phyloP scores from a whole-genome alignment of 1,284 basidiomycete genomes.

The Athelia psychrophila region DNA sequence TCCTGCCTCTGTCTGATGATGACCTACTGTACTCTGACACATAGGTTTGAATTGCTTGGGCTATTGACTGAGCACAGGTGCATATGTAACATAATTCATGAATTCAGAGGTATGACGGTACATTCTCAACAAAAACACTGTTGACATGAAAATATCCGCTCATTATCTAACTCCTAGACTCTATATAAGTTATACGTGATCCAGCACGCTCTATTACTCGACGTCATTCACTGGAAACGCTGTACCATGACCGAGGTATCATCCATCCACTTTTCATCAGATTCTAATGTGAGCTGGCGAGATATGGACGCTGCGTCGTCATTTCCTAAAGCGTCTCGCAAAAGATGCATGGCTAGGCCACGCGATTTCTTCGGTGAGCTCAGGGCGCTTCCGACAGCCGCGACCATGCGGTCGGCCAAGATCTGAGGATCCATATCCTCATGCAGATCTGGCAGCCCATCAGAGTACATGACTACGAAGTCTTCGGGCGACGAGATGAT shows the following conservation, averaged over 20 bases:
- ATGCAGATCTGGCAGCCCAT: slow-evolving; percentile 56
- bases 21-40: no score
- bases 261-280: slow-evolving; percentile 20
- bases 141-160: no score
- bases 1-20: no score
- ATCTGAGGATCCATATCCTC: slow-evolving; percentile 31
- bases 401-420: slow-evolving; percentile 40
- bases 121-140: no score
- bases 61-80: no score
- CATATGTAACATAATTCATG: no score
- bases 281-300: slow-evolving; percentile 14
- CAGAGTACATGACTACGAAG: slow-evolving; percentile 51
- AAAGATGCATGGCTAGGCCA: slow-evolving; percentile 21
- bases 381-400: slow-evolving; percentile 27
- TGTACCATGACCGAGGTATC: slow-evolving; percentile 24
- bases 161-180: no score
- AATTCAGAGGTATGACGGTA: no score
- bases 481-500: slow-evolving; percentile 21
- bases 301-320: slow-evolving; percentile 14
- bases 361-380: slow-evolving; percentile 17
- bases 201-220: no score
- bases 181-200: no score
- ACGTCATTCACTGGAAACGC: no score
- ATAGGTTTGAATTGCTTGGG: no score
- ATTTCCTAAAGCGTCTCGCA: slow-evolving; percentile 15